phyloP scores from a whole-genome alignment of 2,329 filamentous ascomycete genomes.

The Colletotrichum agaves region DNA sequence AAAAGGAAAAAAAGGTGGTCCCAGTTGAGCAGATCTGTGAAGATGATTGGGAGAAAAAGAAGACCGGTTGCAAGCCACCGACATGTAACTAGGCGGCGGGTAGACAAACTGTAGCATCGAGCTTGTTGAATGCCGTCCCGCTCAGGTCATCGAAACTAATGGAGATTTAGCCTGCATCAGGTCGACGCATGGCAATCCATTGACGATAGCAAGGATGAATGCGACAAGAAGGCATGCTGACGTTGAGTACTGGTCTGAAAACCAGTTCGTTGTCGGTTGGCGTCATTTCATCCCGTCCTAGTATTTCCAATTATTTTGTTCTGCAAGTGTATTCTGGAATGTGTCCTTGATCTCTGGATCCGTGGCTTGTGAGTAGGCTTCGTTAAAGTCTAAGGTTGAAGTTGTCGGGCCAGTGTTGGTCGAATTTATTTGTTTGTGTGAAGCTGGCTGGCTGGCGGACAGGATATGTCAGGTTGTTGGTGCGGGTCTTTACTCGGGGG shows the following conservation, averaged over 20 bases:
- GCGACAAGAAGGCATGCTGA: not conserved
- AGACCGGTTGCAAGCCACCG: conserved; percentile 29
- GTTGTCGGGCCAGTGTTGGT: not conserved
- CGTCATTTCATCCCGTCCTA: conserved; percentile 5
- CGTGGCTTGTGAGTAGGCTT: not conserved
- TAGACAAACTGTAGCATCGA: conserved; percentile 27
- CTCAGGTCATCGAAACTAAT: conserved; percentile 1
- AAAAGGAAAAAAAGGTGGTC: conserved; percentile 7
- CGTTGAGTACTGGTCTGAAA: not conserved
- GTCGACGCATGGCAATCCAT: conserved; percentile 3
- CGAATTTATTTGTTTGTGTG: not conserved
- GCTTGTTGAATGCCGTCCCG: not conserved
- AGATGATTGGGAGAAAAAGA: not conserved
- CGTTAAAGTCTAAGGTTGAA: not conserved
- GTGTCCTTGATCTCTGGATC: not conserved
- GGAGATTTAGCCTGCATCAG: conserved; percentile 1
- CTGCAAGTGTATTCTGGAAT: not conserved
- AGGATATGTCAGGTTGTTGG: not conserved
- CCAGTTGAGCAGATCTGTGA: conserved; percentile 16
- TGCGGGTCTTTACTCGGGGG: conserved; percentile 31
- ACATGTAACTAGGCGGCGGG: conserved; percentile 16
- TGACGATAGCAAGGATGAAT: not conserved
- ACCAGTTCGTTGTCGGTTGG: not conserved
- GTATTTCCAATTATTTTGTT: not conserved
- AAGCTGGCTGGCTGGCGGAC: not conserved